phyloP scores from a whole-genome alignment of 2,329 filamentous ascomycete species.

The Cladophialophora exuberans region DNA sequence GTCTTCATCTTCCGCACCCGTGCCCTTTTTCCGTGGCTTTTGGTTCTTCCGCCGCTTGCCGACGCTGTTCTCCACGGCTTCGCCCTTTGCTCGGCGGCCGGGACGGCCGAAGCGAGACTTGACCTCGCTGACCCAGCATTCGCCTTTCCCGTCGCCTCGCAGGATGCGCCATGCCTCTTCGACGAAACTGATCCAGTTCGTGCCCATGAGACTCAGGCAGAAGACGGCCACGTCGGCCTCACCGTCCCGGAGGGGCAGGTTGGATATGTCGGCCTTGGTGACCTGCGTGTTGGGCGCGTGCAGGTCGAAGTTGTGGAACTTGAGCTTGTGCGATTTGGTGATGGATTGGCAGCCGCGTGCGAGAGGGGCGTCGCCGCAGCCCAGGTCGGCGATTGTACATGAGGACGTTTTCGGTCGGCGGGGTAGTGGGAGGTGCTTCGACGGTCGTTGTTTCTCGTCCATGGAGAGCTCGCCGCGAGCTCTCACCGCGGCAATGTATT shows the following conservation, averaged over 20 bases:
- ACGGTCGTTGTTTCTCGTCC: slow-evolving; percentile 1
- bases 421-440: slow-evolving; percentile 59
- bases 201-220: slow-evolving; percentile 97
- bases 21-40: slow-evolving; percentile 26
- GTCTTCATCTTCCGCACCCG: slow-evolving; percentile 52
- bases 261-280: slow-evolving; percentile 85
- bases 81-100: slow-evolving; percentile 42
- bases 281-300: slow-evolving; percentile 76
- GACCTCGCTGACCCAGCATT: slow-evolving; percentile 97
- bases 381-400: slow-evolving; percentile 85
- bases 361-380: slow-evolving; percentile 88
- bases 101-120: slow-evolving; percentile 83
- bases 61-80: slow-evolving; percentile 68
- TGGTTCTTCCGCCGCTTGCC: slow-evolving; percentile 60
- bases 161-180: slow-evolving; percentile 93
- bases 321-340: slow-evolving; percentile 68
- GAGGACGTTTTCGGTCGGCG: slow-evolving; percentile 64
- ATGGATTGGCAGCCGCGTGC: slow-evolving; percentile 63
- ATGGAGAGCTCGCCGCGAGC: slow-evolving; percentile 53
- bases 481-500: slow-evolving; percentile 74
- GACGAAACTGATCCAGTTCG: slow-evolving; percentile 95
- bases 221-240: slow-evolving; percentile 88
- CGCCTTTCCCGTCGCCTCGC: slow-evolving; percentile 78
- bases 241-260: slow-evolving; percentile 74
- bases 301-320: slow-evolving; percentile 84